A percentile compares a stretch with the other conserved stretches of the same genome.
Evolutionary conservation across 306 rosid genomes (phyloP).

Genomic region (Castanea mollissima): DNA sequence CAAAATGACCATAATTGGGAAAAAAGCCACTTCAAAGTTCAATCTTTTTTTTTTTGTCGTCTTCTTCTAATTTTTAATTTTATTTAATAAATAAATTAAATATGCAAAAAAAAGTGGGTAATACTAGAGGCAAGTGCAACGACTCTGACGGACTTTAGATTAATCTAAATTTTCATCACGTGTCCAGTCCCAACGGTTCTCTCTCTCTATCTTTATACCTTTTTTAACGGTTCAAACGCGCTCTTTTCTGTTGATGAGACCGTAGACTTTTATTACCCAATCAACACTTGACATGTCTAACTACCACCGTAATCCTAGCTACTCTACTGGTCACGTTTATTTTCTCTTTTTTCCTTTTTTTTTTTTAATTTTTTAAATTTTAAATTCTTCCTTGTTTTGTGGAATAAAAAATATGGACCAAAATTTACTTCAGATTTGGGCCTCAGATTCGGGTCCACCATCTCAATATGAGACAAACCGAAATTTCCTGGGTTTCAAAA

Average conservation of each 20-base stretch:
- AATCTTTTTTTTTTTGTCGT: too few relatives aligned
- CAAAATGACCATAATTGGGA: too few relatives aligned
- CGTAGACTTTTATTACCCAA: conserved; percentile 21
- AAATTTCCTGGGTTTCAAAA: too few relatives aligned
- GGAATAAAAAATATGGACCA: too few relatives aligned
- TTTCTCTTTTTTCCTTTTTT: neutral
- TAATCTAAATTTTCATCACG: conserved; percentile 23
- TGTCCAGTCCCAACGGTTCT: conserved; percentile 37
- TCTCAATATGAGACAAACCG: neutral
- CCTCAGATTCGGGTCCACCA: neutral
- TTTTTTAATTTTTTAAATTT: neutral
- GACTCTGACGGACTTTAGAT: neutral
- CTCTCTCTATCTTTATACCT: neutral
- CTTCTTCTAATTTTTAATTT: too few relatives aligned
- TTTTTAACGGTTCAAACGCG: conserved; percentile 5
- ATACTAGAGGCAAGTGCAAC: conserved; percentile 13
- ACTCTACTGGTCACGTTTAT: neutral
- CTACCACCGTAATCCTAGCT: neutral
- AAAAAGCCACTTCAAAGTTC: too few relatives aligned
- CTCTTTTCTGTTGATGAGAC: neutral
- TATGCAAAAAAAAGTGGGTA: conserved; percentile 11
- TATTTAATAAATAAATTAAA: too few relatives aligned
- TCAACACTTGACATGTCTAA: conserved; percentile 26
- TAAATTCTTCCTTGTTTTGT: too few relatives aligned
- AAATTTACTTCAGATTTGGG: neutral